Evolutionary conservation across 2,329 filamentous ascomycete species (phyloP), one percentile per base, ranked within the genome.

Genomic region (Microcera coccophila): DNA sequence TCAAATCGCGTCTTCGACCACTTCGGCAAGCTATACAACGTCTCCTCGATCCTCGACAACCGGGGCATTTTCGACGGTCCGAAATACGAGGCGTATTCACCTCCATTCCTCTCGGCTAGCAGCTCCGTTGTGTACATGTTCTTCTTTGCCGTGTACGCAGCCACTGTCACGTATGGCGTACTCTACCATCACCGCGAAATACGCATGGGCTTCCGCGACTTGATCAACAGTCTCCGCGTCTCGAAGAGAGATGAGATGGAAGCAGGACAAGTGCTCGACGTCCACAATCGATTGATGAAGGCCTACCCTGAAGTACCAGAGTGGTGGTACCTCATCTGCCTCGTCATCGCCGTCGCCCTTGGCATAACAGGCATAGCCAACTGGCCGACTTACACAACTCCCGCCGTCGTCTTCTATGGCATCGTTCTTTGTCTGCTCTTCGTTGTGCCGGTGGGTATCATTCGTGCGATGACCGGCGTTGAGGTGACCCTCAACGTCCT

Each of bases 61-160:
- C 59, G 64, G 20, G 70, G 68, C 1, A 59, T 73, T 9, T 75
- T 78, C 45, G 65, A 75, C 42, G 49, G 60, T 4, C 58, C 61
- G 21, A 70, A 70, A 40, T 78, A 78, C 51, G 63, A 67, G 28
- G 55, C 59, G 1, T 79, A 79, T 56, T 78, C 74, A 3, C 73
- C 74, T 0, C 73, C 74, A 0, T 79, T 72, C 50, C 57, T 79
- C 19, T 62, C 70, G 1, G 73, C 76, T 10, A 72, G 67, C n/a
- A 74, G 73, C 42, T 57, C 75, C n/a, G 62, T 67, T 20, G 64
- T 73, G n/a, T 79, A 78, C 62, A 64, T 74, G 48, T 75, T 73
- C 57, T 78, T 76, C 62, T 79, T 79, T 44, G 73, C 69, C 38
- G 71, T 76, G 20, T 78, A 78, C 50, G 67, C 75, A 0, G 72